Evolutionary conservation across 805 yeast genomes (phyloP), one percentile per base, ranked within the genome.

Genomic region (Candida krabiensis): DNA sequence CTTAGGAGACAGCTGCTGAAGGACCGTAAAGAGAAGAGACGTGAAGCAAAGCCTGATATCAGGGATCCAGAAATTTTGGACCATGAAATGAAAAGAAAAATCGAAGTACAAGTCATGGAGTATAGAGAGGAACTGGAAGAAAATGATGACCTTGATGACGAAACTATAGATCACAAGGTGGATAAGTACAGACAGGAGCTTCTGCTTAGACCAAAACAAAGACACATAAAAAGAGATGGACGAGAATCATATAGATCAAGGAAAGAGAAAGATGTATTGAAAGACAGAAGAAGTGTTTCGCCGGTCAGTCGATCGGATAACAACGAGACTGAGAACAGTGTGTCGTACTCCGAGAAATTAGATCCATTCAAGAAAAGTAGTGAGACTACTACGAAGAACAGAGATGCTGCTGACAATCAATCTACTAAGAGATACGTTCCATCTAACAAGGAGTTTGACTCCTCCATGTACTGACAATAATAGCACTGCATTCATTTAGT

Each of bases 51-150:
- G 17, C 25, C 38, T 4, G 17, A 18, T 3, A 33, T 26, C 8
- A 35, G 43, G 7, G 63, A 60, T 38, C 21, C 43, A 9, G 69
- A 56, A 4, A 50, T 72, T 16, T n/a, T 31, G 3, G 51, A 41
- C 0, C 79, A 71, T 44, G 63, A 69, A 19, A 30, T 28, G 12
- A 63, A 58, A 33, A 50, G 80, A 32, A 46, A 47, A 14, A 50
- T 74, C 1, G 79, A 74, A 33, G 62, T 76, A 9, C 56, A 61
- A 44, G 72, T 80, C 24, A 66, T 70, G 67, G 77, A 76, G 30
- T 64, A 70, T 19, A 49, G 80, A 16, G 83, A 77, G 34, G 34
- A 57, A 26, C 50, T 80, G 14, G 85, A 79, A 44, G 83, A 77
- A 19, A 61, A 66, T 6, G 56, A 52, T 8, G 65, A 59, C 12